Percentiles rank a stretch among this genome's conserved stretches.
Conservation (phyloP, 805 yeast species). For the Clavispora vitiphila region DNA sequence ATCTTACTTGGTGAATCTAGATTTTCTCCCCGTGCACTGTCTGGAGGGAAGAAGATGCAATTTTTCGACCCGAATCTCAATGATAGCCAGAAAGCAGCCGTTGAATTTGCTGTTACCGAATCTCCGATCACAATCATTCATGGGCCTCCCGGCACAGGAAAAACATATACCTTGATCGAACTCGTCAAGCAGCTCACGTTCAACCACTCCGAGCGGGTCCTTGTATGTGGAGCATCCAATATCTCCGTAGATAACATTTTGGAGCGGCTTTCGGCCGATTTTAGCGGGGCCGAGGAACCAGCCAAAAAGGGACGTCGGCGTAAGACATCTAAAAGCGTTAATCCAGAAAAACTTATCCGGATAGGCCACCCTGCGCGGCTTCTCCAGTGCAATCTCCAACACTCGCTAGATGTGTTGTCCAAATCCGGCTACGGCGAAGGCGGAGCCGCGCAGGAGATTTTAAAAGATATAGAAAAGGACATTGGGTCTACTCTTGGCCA, state of each 20-base stretch:
- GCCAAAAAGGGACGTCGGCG: conserved; percentile 24
- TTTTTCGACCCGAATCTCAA: conserved; percentile 49
- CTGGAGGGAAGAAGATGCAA: conserved; percentile 10
- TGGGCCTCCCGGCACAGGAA: conserved; percentile 83
- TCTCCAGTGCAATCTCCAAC: conserved; percentile 53
- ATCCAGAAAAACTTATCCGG: conserved; percentile 52
- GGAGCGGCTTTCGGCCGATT: conserved; percentile 54
- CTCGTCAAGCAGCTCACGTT: conserved; percentile 65
- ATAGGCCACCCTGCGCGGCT: conserved; percentile 94
- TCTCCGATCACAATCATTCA: conserved; percentile 62
- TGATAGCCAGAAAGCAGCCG: conserved; percentile 68
- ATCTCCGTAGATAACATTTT: conserved; percentile 87
- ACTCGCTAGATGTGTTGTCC: conserved; percentile 71
- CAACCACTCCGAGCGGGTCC: conserved; percentile 44
- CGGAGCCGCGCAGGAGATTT: conserved; percentile 35
- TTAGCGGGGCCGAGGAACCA: conserved; percentile 10
- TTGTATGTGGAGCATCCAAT: conserved; percentile 94
- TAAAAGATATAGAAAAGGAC: conserved; percentile 66
- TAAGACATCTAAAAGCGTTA: conserved; percentile 29
- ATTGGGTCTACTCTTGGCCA: conserved; percentile 56
- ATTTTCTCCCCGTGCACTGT: conserved; percentile 24
- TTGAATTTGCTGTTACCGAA: conserved; percentile 52
- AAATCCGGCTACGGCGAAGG: conserved; percentile 45
- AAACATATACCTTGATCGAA: conserved; percentile 81
- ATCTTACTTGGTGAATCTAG: conserved; percentile 42